Evolutionary conservation across 306 rosid species (phyloP).

Genomic region (Sphenostylis stenocarpa): DNA sequence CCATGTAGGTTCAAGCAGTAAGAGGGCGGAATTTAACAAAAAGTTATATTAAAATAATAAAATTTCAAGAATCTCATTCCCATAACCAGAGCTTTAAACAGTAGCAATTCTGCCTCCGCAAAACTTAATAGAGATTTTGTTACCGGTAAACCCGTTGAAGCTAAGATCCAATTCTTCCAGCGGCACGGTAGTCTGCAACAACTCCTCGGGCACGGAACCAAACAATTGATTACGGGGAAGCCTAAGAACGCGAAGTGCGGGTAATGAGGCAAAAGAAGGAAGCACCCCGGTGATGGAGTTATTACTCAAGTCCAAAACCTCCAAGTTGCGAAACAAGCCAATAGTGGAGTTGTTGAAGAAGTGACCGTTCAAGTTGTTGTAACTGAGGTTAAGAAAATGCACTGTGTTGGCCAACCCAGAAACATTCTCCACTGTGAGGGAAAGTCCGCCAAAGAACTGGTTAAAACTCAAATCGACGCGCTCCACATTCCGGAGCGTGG

Average conservation of each 20-base stretch:
- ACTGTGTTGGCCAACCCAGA: slow-evolving; percentile 74
- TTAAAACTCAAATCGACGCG: slow-evolving; percentile 75
- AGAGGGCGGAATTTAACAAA: not conserved
- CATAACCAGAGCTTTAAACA: not conserved
- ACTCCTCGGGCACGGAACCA: slow-evolving; percentile 66
- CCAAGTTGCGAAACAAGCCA: slow-evolving; percentile 60
- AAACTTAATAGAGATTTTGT: not conserved
- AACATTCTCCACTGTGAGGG: slow-evolving; percentile 44
- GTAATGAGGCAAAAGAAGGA: slow-evolving; percentile 63
- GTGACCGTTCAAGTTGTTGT: slow-evolving; percentile 57
- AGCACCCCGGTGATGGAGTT: slow-evolving; percentile 74
- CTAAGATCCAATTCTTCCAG: slow-evolving; percentile 86
- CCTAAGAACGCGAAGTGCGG: slow-evolving; percentile 56
- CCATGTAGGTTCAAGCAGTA: not conserved
- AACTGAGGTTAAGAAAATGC: slow-evolving; percentile 57
- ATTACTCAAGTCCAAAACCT: slow-evolving; percentile 67
- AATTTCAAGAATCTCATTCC: not conserved
- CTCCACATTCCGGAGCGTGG: slow-evolving; percentile 65
- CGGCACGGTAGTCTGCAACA: slow-evolving; percentile 54
- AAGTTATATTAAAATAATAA: not conserved
- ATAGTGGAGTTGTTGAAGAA: slow-evolving; percentile 59
- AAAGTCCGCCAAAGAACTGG: slow-evolving; percentile 64
- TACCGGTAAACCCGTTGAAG: slow-evolving; percentile 84
- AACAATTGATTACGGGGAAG: slow-evolving; percentile 57
- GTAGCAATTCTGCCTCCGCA: not conserved